phyloP scores from a whole-genome alignment of 305 asterid species.

The Fraxinus angustifolia region DNA sequence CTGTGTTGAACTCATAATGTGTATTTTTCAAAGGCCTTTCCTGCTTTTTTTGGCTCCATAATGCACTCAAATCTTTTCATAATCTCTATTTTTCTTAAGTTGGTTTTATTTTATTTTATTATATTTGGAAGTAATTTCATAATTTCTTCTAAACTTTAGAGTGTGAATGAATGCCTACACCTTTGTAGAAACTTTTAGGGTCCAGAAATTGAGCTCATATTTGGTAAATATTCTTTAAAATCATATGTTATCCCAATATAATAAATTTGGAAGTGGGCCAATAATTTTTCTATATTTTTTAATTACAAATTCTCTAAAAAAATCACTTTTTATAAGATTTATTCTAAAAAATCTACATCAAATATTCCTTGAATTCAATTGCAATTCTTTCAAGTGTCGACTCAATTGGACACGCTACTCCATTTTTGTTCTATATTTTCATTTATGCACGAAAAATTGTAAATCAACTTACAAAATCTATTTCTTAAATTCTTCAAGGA shows the following conservation, averaged over 20 bases:
- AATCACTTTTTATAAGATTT: too few species aligned
- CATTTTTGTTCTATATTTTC: neutral
- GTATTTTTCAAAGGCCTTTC: neutral
- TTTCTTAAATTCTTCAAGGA: neutral
- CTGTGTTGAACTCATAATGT: neutral
- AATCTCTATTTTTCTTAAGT: neutral
- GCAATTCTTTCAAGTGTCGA: neutral
- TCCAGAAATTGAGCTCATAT: neutral
- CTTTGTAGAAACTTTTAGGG: neutral
- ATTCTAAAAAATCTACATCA: neutral
- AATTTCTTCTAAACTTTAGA: too few species aligned
- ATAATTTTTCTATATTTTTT: too few species aligned
- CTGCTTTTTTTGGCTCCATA: too few species aligned
- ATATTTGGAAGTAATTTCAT: neutral
- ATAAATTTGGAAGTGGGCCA: too few species aligned
- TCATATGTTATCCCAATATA: too few species aligned
- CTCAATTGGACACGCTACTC: neutral
- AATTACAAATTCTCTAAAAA: too few species aligned
- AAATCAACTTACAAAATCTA: neutral
- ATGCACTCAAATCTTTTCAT: neutral
- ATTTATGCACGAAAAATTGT: too few species aligned
- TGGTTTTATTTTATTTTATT: neutral
- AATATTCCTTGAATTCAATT: neutral
- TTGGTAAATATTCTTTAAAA: too few species aligned
- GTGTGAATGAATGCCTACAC: neutral